Percentiles rank a stretch among this genome's conserved stretches.
phyloP scores from a whole-genome alignment of 2,329 filamentous ascomycete genomes.

The Trichoderma semiorbis region DNA sequence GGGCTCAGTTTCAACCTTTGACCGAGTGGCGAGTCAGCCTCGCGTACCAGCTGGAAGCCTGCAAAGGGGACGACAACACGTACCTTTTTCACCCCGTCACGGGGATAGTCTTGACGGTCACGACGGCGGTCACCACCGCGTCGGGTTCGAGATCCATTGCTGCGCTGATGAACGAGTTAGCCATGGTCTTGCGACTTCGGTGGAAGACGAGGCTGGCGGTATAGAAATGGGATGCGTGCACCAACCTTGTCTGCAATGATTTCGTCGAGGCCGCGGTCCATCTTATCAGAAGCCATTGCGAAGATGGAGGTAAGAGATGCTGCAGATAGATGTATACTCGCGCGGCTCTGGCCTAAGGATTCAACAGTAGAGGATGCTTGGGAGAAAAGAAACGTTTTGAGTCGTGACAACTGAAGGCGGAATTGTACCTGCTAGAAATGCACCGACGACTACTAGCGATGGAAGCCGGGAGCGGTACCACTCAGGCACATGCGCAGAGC shows the following conservation, averaged over 20 bases:
- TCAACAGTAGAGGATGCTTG: not conserved
- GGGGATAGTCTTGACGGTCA: slow-evolving; percentile 53
- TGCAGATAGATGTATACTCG: not conserved
- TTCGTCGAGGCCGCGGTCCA: slow-evolving; percentile 56
- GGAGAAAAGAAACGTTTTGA: not conserved
- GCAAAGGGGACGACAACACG: slow-evolving; percentile 10
- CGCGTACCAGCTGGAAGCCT: not conserved
- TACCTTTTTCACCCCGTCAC: slow-evolving; percentile 91
- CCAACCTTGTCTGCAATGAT: slow-evolving; percentile 51
- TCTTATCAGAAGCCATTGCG: slow-evolving; percentile 39
- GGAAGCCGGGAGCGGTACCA: not conserved
- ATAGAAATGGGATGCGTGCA: not conserved
- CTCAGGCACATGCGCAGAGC: not conserved
- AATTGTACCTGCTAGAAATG: slow-evolving; percentile 2
- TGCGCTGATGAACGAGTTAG: slow-evolving; percentile 27
- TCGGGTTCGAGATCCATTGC: slow-evolving; percentile 36
- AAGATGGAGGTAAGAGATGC: not conserved
- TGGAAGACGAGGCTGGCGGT: not conserved
- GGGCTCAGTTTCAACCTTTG: slow-evolving; percentile 30
- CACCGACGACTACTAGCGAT: not conserved
- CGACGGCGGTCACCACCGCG: slow-evolving; percentile 34
- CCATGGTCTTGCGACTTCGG: not conserved
- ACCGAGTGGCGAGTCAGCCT: slow-evolving; percentile 18
- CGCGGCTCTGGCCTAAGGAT: not conserved
- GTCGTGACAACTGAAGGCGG: not conserved